Conservation (phyloP, 176 grass and related monocot species). For the Ensete ventricosum region DNA sequence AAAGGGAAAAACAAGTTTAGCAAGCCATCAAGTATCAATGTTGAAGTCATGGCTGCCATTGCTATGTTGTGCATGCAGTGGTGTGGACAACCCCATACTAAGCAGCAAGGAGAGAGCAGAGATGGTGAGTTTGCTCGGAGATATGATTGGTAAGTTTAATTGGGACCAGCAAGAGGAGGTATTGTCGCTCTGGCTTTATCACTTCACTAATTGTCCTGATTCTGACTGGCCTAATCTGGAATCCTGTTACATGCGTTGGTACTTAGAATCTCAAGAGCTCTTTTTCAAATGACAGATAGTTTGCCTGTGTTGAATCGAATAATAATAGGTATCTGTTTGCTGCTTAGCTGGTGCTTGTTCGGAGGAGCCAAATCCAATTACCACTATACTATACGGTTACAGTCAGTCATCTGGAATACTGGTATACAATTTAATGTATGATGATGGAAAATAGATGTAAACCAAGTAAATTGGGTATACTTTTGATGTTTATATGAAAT, state of each 20-base stretch:
- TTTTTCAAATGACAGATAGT: slow-evolving; percentile 16
- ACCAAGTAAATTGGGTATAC: no score
- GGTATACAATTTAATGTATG: no score
- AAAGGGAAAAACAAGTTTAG: slow-evolving; percentile 6
- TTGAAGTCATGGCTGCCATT: slow-evolving; percentile 69
- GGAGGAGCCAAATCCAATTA: no score
- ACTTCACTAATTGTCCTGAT: slow-evolving; percentile 49
- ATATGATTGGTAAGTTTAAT: slow-evolving; percentile 51
- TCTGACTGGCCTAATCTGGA: slow-evolving; percentile 91
- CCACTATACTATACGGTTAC: no score
- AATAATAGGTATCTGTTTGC: no score
- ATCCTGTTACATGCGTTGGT: slow-evolving; percentile 63
- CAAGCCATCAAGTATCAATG: slow-evolving; percentile 30
- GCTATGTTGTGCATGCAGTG: slow-evolving; percentile 59
- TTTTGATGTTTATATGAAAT: no score
- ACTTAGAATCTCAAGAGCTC: slow-evolving; percentile 47
- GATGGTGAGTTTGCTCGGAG: slow-evolving; percentile 53
- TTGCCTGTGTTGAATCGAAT: no score
- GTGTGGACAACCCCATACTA: slow-evolving; percentile 50
- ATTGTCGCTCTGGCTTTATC: slow-evolving; percentile 69
- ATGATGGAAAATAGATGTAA: no score
- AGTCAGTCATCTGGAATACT: no score
- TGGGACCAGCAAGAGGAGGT: slow-evolving; percentile 71
- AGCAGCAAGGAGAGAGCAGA: slow-evolving; percentile 58
- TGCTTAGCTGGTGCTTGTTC: no score